phyloP scores from a whole-genome alignment of 768 basidiomycete genomes.

The Artomyces pyxidatus region DNA sequence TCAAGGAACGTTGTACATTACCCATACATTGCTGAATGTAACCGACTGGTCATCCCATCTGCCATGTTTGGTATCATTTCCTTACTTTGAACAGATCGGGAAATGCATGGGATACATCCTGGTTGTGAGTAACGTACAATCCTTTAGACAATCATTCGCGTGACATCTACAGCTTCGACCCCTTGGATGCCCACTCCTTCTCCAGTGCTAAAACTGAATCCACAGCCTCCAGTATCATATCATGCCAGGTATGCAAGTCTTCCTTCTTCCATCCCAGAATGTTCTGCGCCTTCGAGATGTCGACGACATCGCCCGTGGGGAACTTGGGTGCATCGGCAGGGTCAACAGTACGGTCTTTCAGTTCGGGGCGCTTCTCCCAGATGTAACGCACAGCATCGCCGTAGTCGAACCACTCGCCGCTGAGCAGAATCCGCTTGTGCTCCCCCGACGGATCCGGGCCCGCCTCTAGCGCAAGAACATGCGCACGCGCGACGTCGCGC shows the following conservation, averaged over 20 bases:
- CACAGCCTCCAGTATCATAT: not conserved
- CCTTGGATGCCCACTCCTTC: not conserved
- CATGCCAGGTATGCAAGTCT: not conserved
- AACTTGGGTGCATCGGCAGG: not conserved
- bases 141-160: not conserved
- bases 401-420: slow-evolving; percentile 1
- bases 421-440: not conserved
- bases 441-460: not conserved
- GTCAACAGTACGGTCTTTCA: too few species aligned
- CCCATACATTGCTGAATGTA: too few species aligned
- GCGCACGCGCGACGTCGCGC: not conserved
- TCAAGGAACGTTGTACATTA: not conserved
- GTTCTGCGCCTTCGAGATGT: not conserved
- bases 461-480: not conserved
- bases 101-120: too few species aligned
- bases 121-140: too few species aligned
- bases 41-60: too few species aligned
- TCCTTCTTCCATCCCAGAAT: not conserved
- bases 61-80: too few species aligned
- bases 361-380: not conserved
- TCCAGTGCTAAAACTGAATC: not conserved
- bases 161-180: not conserved
- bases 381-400: not conserved
- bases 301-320: not conserved
- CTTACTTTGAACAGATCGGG: too few species aligned